phyloP scores from a whole-genome alignment of 768 basidiomycete species.

The Leucocoprinus birnbaumii region DNA sequence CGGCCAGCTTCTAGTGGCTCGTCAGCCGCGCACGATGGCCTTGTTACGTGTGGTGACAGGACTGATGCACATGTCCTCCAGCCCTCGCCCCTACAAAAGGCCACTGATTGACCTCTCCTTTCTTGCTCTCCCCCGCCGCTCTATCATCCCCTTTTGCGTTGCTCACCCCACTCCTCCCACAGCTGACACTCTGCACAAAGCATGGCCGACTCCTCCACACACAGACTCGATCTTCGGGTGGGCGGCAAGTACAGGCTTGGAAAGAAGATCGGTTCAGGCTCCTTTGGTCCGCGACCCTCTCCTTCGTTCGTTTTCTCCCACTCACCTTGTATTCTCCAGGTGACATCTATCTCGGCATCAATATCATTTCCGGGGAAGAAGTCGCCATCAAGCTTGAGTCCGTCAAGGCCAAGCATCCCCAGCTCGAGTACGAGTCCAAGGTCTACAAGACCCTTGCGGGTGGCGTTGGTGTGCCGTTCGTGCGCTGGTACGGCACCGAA shows the following conservation, averaged over 20 bases:
- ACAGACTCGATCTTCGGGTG: slow-evolving; percentile 82
- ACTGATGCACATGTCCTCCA: slow-evolving; percentile 40
- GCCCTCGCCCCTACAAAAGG: slow-evolving; percentile 29
- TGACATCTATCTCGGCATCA: slow-evolving; percentile 99
- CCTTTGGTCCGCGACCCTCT: slow-evolving; percentile 69
- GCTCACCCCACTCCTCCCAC: slow-evolving; percentile 14
- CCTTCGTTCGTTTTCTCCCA: slow-evolving; percentile 12
- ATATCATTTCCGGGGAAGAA: slow-evolving; percentile 99
- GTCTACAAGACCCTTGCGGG: slow-evolving; percentile 98
- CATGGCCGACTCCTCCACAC: slow-evolving; percentile 73
- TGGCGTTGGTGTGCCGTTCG: slow-evolving; percentile 98
- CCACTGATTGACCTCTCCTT: slow-evolving; percentile 21
- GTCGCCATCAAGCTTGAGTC: slow-evolving; percentile 99
- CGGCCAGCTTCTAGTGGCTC: too few species aligned
- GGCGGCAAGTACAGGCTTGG: slow-evolving; percentile 97
- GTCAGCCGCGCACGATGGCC: slow-evolving; percentile 26
- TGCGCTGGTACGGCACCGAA: slow-evolving; percentile 91
- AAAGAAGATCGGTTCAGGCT: slow-evolving; percentile 99
- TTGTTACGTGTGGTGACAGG: slow-evolving; percentile 31
- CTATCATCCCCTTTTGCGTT: not conserved
- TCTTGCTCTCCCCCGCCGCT: too few species aligned
- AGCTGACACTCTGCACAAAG: slow-evolving; percentile 14
- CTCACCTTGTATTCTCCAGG: slow-evolving; percentile 41
- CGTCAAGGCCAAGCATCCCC: slow-evolving; percentile 99
- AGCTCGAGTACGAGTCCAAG: slow-evolving; percentile 97